phyloP scores from a whole-genome alignment of 2,329 filamentous ascomycete genomes.

The Phoma sp. region DNA sequence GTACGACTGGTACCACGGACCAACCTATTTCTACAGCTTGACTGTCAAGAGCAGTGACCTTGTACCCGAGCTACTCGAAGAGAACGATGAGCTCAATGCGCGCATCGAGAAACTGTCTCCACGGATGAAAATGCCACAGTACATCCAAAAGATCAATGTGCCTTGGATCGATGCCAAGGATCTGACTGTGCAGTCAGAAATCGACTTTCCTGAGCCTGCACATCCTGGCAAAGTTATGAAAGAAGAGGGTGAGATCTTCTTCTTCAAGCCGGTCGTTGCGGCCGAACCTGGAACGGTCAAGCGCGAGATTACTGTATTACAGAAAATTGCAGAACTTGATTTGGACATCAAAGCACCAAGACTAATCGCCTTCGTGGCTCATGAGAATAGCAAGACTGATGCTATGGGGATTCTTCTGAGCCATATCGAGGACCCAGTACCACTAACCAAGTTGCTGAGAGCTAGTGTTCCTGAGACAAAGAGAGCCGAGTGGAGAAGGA shows the following conservation, averaged over 20 bases:
- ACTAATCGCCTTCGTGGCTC: constrained; percentile 19
- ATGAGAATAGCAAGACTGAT: constrained; percentile 19
- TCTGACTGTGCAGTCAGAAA: constrained; percentile 24
- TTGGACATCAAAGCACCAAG: constrained; percentile 21
- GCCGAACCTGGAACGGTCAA: constrained; percentile 21
- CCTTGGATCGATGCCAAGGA: constrained; percentile 24
- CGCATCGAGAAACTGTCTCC: constrained; percentile 22
- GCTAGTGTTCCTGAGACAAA: constrained; percentile 13
- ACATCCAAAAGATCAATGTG: constrained; percentile 25
- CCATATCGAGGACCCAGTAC: constrained; percentile 17
- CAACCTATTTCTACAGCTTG: constrained; percentile 26
- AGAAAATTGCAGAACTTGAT: constrained; percentile 13
- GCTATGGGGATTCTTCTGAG: constrained; percentile 22
- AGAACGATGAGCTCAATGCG: constrained; percentile 13
- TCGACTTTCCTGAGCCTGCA: constrained; percentile 24
- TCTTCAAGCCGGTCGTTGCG: constrained; percentile 27
- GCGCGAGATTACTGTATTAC: constrained; percentile 25
- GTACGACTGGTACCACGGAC: constrained; percentile 29
- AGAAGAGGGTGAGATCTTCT: constrained; percentile 8
- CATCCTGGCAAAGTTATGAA: constrained; percentile 24
- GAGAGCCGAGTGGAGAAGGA: constrained; percentile 20
- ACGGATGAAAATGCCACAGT: constrained; percentile 23
- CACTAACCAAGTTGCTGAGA: constrained; percentile 22
- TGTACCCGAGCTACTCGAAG: constrained; percentile 13
- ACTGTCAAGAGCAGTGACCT: constrained; percentile 12